Conservation (phyloP, 2,329 filamentous ascomycete species). For the Pseudogymnoascus sp. region DNA sequence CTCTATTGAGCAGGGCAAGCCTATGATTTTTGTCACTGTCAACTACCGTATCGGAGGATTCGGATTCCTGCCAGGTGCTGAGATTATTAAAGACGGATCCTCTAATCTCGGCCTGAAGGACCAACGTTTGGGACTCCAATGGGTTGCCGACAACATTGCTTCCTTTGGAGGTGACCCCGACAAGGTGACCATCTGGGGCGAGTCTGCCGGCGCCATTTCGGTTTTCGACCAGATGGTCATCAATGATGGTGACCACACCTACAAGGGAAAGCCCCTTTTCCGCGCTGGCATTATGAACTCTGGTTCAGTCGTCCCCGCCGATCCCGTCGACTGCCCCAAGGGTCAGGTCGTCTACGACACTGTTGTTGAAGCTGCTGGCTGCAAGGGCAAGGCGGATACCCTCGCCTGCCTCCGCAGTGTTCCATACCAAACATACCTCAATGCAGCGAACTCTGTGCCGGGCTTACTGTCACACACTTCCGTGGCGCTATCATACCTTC, state of each 20-base stretch:
- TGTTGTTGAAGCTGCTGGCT: slow-evolving; percentile 56
- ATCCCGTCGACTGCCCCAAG: slow-evolving; percentile 58
- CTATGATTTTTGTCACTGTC: slow-evolving; percentile 67
- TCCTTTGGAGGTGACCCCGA: slow-evolving; percentile 71
- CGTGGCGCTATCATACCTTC: slow-evolving; percentile 65
- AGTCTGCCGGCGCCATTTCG: slow-evolving; percentile 61
- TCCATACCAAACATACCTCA: slow-evolving; percentile 53
- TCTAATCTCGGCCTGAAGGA: slow-evolving; percentile 67
- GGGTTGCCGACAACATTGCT: slow-evolving; percentile 70
- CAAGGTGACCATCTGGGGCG: slow-evolving; percentile 76
- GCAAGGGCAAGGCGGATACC: slow-evolving; percentile 47
- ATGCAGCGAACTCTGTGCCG: slow-evolving; percentile 64
- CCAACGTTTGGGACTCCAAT: slow-evolving; percentile 64
- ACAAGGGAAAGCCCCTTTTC: slow-evolving; percentile 70
- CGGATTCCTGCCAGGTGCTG: slow-evolving; percentile 63
- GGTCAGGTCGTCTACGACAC: slow-evolving; percentile 58
- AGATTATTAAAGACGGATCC: slow-evolving; percentile 59
- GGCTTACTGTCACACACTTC: slow-evolving; percentile 60
- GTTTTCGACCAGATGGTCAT: slow-evolving; percentile 70
- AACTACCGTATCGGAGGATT: slow-evolving; percentile 73
- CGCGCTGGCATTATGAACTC: slow-evolving; percentile 73
- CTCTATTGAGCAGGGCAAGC: slow-evolving; percentile 45
- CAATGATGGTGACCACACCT: slow-evolving; percentile 64
- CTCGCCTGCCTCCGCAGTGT: slow-evolving; percentile 59
- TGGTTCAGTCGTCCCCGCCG: slow-evolving; percentile 54